phyloP scores from a whole-genome alignment of 768 basidiomycete genomes.

The Myochromella boudieri region DNA sequence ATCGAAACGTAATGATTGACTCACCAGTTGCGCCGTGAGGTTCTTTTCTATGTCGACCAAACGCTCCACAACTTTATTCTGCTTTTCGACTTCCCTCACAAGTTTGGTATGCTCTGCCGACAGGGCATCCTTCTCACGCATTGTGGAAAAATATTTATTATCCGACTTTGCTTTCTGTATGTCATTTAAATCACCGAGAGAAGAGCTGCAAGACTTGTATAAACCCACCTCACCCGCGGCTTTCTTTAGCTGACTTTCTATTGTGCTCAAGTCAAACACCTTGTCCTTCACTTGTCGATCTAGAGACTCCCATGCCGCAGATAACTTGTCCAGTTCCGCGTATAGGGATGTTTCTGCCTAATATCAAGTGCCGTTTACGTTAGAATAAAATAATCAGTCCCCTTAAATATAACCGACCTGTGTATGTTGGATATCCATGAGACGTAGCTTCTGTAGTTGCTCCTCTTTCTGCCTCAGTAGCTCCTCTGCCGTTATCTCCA shows the following conservation, averaged over 20 bases:
- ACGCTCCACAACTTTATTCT: conserved; percentile 59
- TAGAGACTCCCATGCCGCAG: conserved; percentile 82
- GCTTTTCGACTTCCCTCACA: conserved; percentile 46
- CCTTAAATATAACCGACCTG: conserved; percentile 42
- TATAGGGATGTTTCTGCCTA: conserved; percentile 79
- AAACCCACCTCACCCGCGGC: conserved; percentile 73
- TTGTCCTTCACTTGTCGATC: conserved; percentile 83
- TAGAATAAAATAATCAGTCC: not conserved
- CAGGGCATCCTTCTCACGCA: conserved; percentile 85
- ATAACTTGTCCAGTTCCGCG: conserved; percentile 81
- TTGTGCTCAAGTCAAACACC: conserved; percentile 72
- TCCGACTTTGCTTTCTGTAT: conserved; percentile 91
- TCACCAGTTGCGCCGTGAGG: conserved; percentile 58
- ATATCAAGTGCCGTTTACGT: conserved; percentile 4
- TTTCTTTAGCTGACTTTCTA: conserved; percentile 75
- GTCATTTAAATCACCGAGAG: conserved; percentile 1
- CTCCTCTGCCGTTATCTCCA: conserved; percentile 47
- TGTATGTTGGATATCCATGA: conserved; percentile 64
- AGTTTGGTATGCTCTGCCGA: conserved; percentile 74
- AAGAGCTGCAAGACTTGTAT: not conserved
- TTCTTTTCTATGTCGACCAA: conserved; percentile 63
- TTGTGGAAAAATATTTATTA: conserved; percentile 89
- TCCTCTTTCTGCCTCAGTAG: conserved; percentile 65
- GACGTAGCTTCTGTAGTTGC: conserved; percentile 59
- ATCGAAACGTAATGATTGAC: conserved; percentile 16